These are phyloP conservation scores for Neofusicoccum laricinum DNA, from an alignment of 2,329 filamentous ascomycete species.

Conservation along the genomic window DNA sequence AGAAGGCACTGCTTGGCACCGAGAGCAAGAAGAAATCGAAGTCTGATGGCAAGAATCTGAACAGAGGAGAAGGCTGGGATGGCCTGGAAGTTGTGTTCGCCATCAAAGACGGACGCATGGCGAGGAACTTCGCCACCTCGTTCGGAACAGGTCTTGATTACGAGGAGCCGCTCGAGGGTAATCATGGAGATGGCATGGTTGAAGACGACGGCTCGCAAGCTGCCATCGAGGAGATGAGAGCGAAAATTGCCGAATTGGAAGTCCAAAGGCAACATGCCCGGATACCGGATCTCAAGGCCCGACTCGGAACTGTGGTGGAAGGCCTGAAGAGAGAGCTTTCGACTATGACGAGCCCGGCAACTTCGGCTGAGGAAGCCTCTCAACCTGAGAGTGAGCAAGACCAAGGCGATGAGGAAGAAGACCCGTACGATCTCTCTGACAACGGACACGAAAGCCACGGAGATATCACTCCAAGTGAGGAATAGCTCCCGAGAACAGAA, in stretches of 20 bases:
- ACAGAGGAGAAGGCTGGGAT: conserved; percentile 38
- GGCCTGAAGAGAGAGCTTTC: conserved; percentile 29
- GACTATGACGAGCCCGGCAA: conserved; percentile 18
- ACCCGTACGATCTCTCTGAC: neutral
- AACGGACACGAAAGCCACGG: neutral
- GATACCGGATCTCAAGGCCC: conserved; percentile 33
- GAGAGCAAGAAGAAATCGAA: conserved; percentile 22
- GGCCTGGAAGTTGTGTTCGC: conserved; percentile 57
- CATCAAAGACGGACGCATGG: conserved; percentile 52
- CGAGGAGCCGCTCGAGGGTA: conserved; percentile 39
- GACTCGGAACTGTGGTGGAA: conserved; percentile 29
- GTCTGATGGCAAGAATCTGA: conserved; percentile 15
- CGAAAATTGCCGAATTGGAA: conserved; percentile 37
- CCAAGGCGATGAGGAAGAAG: neutral
- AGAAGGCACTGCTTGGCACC: conserved; percentile 38
- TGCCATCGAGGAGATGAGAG: conserved; percentile 28
- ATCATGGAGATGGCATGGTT: conserved; percentile 37
- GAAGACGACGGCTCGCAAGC: conserved; percentile 24
- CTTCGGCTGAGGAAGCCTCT: neutral
- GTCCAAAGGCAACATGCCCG: conserved; percentile 31
- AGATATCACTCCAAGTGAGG: neutral
- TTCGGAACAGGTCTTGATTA: conserved; percentile 44
- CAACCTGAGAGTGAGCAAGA: neutral
- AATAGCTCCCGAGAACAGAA: neutral
- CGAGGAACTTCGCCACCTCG: conserved; percentile 49